Evolutionary conservation across 225 moss, liverwort and hornwort genomes (phyloP).

Genomic region (Marchantia paleacea): DNA sequence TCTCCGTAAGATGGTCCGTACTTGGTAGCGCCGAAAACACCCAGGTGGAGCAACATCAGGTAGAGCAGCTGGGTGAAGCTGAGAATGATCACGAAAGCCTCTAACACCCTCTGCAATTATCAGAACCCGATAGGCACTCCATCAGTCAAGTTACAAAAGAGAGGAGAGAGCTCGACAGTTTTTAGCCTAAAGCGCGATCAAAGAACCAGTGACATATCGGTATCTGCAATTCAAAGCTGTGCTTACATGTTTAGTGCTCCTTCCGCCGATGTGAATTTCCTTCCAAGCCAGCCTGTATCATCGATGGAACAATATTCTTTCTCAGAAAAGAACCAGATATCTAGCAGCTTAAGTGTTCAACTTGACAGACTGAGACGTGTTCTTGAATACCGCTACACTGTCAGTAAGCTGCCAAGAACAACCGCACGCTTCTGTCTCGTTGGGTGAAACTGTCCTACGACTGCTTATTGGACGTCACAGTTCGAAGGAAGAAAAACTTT

Average conservation of each 20-base stretch:
- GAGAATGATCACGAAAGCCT: conserved; percentile 34
- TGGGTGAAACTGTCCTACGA: no score
- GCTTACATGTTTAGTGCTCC: conserved; percentile 23
- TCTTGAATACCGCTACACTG: no score
- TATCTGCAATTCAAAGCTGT: background rate
- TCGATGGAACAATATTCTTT: background rate
- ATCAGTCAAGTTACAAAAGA: background rate
- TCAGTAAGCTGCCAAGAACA: no score
- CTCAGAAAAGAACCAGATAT: no score
- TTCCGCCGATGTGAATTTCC: conserved; percentile 17
- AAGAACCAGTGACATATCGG: background rate
- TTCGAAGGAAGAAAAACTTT: no score
- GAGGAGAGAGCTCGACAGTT: background rate
- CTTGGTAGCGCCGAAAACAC: conserved; percentile 3
- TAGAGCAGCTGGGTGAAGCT: conserved; percentile 27
- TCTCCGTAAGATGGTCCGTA: background rate
- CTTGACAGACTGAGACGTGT: no score
- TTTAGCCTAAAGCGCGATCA: background rate
- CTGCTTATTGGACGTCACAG: no score
- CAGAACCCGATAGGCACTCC: background rate
- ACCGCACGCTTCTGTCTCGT: no score
- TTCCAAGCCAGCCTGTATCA: conserved; percentile 20
- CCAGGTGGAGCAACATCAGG: conserved; percentile 15
- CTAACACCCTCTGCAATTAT: conserved; percentile 15
- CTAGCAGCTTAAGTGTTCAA: no score